Evolutionary conservation across 2,329 filamentous ascomycete species (phyloP).

Genomic region (Exophiala sp.): DNA sequence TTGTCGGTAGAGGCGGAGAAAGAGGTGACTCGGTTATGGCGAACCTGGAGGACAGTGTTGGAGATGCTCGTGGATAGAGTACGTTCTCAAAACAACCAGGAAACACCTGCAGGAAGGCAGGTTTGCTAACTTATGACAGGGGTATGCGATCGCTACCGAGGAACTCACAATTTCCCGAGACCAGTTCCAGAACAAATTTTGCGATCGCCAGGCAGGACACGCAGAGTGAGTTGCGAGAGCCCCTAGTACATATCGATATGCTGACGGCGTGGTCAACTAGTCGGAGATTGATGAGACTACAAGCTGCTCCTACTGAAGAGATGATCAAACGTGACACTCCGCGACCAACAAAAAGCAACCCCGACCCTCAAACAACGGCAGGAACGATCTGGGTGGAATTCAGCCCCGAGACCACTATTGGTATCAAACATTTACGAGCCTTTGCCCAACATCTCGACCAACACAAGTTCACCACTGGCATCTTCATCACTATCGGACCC

Average conservation of each 20-base stretch:
- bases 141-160: constrained; percentile 86
- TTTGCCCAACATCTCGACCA: constrained; percentile 80
- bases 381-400: constrained; percentile 95
- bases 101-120: not conserved
- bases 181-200: constrained; percentile 72
- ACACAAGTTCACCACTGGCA: constrained; percentile 81
- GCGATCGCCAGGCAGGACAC: constrained; percentile 53
- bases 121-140: constrained; percentile 52
- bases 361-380: constrained; percentile 68
- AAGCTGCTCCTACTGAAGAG: constrained; percentile 73
- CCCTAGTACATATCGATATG: not conserved
- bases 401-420: constrained; percentile 72
- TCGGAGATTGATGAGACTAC: constrained; percentile 80
- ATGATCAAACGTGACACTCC: constrained; percentile 85
- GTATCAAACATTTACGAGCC: constrained; percentile 85
- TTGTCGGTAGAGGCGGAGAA: constrained; percentile 22
- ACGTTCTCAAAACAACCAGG: constrained; percentile 36
- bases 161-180: constrained; percentile 83
- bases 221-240: constrained; percentile 23
- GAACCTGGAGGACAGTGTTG: constrained; percentile 86
- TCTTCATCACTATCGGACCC: constrained; percentile 79
- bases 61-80: constrained; percentile 93
- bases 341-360: constrained; percentile 64
- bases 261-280: constrained; percentile 44
- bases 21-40: constrained; percentile 69